Evolutionary conservation across 83 land plant species (phyloP), one percentile per base, ranked within the genome.

Genomic region (Picea abies): DNA sequence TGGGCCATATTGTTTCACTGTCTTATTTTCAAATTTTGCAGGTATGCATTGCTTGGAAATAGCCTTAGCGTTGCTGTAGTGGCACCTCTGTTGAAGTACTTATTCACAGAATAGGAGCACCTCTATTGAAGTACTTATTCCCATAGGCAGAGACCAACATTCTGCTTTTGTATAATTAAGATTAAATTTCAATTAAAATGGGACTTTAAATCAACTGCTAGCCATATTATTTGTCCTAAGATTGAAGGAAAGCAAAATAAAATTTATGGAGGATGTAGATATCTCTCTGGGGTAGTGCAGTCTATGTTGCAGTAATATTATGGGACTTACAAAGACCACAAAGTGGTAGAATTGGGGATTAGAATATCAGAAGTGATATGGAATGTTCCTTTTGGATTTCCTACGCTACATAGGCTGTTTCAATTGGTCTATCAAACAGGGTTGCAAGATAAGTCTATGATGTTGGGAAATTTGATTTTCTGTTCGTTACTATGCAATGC

Each of bases 11-110:
- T 63, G 66, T 25, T 49, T 79, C 7, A 9, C 62, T 25, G 44
- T 23, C 86, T 83, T 56, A 5, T 29, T 52, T 52, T 52, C 14
- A 41, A 60, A n/a, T 22, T 60, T 23, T 79, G 82, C 93, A 96
- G 99, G 77, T 96, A 96, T 86, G 97, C 97, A 3, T 82, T 96
- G 87, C 89, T 96, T 69, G 99, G 99, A 62, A 96, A 96, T 81
- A 95, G 99, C 79, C 71, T 96, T 5, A 96, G 97, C 64, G 86
- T 96, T 10, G 92, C 93, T 69, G 96, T 96, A n/a, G 96, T 93
- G 58, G 94, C 91, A 35, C 87, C 92, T 35, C 83, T 96, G 80
- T 85, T 96, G 47, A 72, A 79, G 17, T 95, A 96, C 89, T 88
- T 96, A 29, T 93, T 96, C 70, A 37, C 84, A 12, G 86, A 88